phyloP scores from a whole-genome alignment of 495 filamentous ascomycete genomes.

The Neurospora cerealis region DNA sequence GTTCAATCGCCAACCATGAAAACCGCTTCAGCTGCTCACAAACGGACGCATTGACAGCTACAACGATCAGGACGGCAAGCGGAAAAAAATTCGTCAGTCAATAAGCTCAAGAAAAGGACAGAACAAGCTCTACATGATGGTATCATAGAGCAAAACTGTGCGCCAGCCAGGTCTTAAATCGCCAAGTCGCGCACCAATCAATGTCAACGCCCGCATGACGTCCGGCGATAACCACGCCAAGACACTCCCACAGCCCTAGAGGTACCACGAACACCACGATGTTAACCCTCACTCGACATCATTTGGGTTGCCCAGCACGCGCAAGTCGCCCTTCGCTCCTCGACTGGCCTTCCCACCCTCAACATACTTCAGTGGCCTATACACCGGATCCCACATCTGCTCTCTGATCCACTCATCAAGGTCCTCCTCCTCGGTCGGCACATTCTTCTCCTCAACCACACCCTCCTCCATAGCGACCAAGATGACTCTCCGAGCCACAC shows the following conservation, averaged over 20 bases:
- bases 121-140: background rate
- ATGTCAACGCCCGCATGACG: background rate
- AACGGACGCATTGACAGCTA: background rate
- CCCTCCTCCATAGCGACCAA: conserved; percentile 58
- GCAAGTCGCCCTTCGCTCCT: conserved; percentile 50
- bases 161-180: background rate
- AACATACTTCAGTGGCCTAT: conserved; percentile 53
- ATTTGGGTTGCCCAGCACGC: conserved; percentile 29
- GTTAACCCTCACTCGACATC: background rate
- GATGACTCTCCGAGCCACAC: conserved; percentile 74
- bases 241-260: background rate
- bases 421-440: conserved; percentile 47
- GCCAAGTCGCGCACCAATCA: background rate
- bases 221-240: background rate
- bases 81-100: background rate
- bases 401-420: conserved; percentile 73
- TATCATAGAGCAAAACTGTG: background rate
- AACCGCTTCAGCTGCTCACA: background rate
- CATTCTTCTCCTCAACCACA: conserved; percentile 48
- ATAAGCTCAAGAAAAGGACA: background rate
- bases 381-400: conserved; percentile 85
- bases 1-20: background rate
- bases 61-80: background rate
- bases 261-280: background rate
- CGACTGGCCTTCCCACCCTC: conserved; percentile 37